Evolutionary conservation across 345 rosid species (phyloP), one percentile per base, ranked within the genome.

Genomic region (Pugionium cornutum): DNA sequence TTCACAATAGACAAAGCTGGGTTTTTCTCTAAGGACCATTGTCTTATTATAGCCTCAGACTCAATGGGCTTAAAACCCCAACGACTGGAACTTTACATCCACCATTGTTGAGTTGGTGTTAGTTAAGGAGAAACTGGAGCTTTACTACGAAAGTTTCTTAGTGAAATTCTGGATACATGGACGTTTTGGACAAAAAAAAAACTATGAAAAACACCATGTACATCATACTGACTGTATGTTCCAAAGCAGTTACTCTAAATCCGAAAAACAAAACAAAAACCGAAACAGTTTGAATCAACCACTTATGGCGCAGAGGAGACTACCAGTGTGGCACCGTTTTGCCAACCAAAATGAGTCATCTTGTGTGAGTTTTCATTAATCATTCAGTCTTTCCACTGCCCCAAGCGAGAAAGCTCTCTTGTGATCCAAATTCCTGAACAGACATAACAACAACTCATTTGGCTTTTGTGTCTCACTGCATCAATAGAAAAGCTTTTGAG

Each of bases 381-480:
- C 73, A 78, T 67, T 80, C 85, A 5, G 61, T 66, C 79, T 81
- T 78, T 64, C 83, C 73, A 32, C 80, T 83, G 5, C 96, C 95
- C 86, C 90, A 91, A 32, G 95, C 79, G 30, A 73, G 39, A 68
- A 75, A 87, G 84, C 98, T 91, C 5, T 91, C 98, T 74, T 91
- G 95, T 3, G 98, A 91, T 71, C 84, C 89, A 73, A 91, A 91
- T 35, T 89, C 98, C 98, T 37, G 8, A 37, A 37, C 41, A 37
- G 1, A 37, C 41, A 37, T 7, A 36, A 37, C 6, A 5, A 37
- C 7, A 37, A 4, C 5, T 37, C 49, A 25, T 50, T 57, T 43
- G 5, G 18, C 30, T 62, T 40, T 18, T 4, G 41, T 37, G 67
- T 79, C 82, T 7, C 18, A 33, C 11, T 28, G 34, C 31, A 60